These are phyloP conservation scores for Flaveria floridana DNA, from an alignment of 140 eudicot genomes.

Conservation along the genomic window DNA sequence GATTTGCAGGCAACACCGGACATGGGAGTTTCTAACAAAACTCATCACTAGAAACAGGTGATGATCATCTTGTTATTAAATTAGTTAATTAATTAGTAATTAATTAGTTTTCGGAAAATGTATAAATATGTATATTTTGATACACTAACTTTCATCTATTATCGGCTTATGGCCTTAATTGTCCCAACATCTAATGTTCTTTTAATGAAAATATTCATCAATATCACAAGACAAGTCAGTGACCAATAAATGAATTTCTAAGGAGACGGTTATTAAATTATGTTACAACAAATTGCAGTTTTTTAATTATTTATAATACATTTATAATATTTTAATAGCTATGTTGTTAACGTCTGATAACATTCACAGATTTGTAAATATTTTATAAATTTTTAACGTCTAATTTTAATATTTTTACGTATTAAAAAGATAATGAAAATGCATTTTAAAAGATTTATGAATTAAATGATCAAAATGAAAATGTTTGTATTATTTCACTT, in stretches of 20 bases:
- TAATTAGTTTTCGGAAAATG: not conserved
- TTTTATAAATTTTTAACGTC: not conserved
- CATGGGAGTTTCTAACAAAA: slow-evolving; percentile 80
- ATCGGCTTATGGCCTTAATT: not conserved
- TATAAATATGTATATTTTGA: not conserved
- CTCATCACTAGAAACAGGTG: slow-evolving; percentile 85
- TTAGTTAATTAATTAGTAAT: not conserved
- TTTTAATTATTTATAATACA: no score
- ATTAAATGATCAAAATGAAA: not conserved
- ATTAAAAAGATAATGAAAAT: not conserved
- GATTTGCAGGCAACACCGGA: slow-evolving; percentile 73
- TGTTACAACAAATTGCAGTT: not conserved
- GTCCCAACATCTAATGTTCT: not conserved
- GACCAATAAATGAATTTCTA: slow-evolving; percentile 3
- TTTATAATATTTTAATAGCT: no score
- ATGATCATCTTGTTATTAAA: not conserved
- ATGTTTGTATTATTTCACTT: not conserved
- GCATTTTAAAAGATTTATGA: not conserved
- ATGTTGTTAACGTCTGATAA: no score
- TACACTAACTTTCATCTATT: not conserved
- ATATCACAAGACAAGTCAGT: not conserved
- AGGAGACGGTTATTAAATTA: not conserved
- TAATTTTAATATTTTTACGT: not conserved
- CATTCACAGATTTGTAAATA: no score
- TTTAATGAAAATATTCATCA: not conserved